Base-by-base conservation (phyloP, 139 green algal genomes). In the Closterium sp. region DNA sequence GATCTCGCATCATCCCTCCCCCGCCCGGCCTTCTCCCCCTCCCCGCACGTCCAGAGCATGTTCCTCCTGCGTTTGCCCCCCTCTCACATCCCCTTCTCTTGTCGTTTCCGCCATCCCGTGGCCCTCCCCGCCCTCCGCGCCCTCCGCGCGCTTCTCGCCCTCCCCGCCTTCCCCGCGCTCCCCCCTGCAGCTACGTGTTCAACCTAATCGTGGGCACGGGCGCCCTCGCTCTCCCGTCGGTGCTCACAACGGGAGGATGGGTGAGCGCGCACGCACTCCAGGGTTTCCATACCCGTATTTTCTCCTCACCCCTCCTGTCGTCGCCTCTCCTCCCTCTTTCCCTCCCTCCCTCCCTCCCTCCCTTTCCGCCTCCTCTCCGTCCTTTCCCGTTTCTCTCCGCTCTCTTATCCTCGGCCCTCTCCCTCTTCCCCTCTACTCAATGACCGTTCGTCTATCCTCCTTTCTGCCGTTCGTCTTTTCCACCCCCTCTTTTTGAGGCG, bases 181-280 rank as follows among this genome's bases (percentile, higher is more conserved):
- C 8, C 28, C 23, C 69, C n/a, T 33, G 66, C 64, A 93, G 87
- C 21, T 93, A 92, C 84, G 64, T 93, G 28, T 93, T 93, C 86
- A 93, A 93, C 83, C 90, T 93, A 2, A 38, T 93, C n/a, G 43
- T 93, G 30, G 90, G 90, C 9, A 93, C 90, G 89, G 90, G 90
- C 5, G 90, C 35, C 2, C 66, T 93, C 25, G 90, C 90, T 32
- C 36, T 93, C 25, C 90, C 90, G 23, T 86, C 90, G 28, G 87
- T 93, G 12, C 66, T 93, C 35, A 92, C 33, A 28, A 76, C 30
- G 30, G 90, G 87, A 34, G 90, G 90, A 32, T 93, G 90, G 90
- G 90, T 93, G 84, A 89, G 81, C 43, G 12, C 25, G 4, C 55
- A 28, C 55, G 16, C 25, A 66, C 0, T 76, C 16, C 55, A 76